These are phyloP conservation scores for Mucuna pruriens DNA, from an alignment of 306 rosid genomes.

Conservation along the genomic window DNA sequence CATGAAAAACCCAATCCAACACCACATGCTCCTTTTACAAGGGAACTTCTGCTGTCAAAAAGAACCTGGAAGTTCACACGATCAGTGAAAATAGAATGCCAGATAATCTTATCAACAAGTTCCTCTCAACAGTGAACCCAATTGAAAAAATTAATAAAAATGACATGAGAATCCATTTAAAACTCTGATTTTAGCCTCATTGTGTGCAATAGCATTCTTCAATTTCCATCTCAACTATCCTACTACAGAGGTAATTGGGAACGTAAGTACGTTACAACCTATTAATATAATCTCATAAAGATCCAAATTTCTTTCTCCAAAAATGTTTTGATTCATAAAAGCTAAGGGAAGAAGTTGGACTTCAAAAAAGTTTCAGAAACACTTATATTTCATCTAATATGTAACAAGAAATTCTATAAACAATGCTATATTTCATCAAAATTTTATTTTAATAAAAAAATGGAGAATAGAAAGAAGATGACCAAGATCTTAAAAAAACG, in stretches of 20 bases:
- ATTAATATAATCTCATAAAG: constrained; percentile 7
- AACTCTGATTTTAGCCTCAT: constrained; percentile 24
- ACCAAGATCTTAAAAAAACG: constrained; percentile 2
- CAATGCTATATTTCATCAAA: not conserved
- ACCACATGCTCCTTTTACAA: constrained; percentile 96
- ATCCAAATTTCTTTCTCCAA: constrained; percentile 23
- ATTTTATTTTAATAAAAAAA: not conserved
- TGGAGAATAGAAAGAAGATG: not conserved
- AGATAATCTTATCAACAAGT: constrained; percentile 15
- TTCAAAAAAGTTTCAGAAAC: not conserved
- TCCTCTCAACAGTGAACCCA: constrained; percentile 23
- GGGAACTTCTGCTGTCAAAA: constrained; percentile 70
- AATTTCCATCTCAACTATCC: constrained; percentile 19
- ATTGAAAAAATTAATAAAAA: constrained; percentile 1
- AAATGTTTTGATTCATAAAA: not conserved
- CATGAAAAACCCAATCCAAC: constrained; percentile 91
- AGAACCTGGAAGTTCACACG: constrained; percentile 64
- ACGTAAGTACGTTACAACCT: not conserved
- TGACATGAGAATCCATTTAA: constrained; percentile 34
- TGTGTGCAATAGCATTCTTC: not conserved
- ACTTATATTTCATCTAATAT: constrained; percentile 4
- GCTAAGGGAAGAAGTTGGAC: constrained; percentile 23
- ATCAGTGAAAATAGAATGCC: constrained; percentile 32
- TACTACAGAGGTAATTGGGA: constrained; percentile 20
- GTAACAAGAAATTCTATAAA: constrained; percentile 1